Base-by-base conservation (phyloP, 2,329 filamentous ascomycete genomes). In the Simplicillium aogashimaense region DNA sequence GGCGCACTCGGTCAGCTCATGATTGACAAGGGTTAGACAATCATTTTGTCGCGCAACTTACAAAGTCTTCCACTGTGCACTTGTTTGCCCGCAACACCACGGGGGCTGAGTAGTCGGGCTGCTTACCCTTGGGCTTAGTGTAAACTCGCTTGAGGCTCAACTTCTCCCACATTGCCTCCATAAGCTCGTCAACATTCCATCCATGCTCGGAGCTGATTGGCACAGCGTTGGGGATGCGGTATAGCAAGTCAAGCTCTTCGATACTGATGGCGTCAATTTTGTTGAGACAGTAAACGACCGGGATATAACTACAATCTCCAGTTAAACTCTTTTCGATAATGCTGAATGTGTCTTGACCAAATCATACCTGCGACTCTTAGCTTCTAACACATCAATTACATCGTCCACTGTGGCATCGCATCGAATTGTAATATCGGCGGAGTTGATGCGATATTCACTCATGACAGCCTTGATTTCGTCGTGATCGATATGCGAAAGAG, bases 131-230 rank as follows among this genome's bases (percentile, higher is more conserved):
- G 45, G 92, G 92, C 68, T 98, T 98, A 43, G 92, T 98, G 68
- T 98, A 98, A 35, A 98, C 84, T 53, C 92, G 78, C 52, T 86
- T 81, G 45, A 98, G 74, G 55, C 84, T 86, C 53, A 98, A 76
- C 64, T 94, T 95, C 42, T 95, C 89, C 92, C 92, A 97, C 92
- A 97, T 97, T 60, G 83, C 79, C 67, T 97, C 92, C 70, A 98
- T 76, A 48, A 98, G 69, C 69, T 98, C 92, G 59, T 98, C 92
- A 45, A 98, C 66, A 63, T 98, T 98, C 92, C 92, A 98, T 42
- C 92, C 92, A 58, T 90, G 83, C 66, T 98, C 92, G 28, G 90
- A 92, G 59, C 89, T 95, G 65, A 98, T 97, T 20, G 92, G 92
- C 44, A 92, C 92, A 12, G 92, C 88, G 59, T 97, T 94, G 37